phyloP scores from a whole-genome alignment of 805 yeast genomes.

The Metschnikowia gelsemii region DNA sequence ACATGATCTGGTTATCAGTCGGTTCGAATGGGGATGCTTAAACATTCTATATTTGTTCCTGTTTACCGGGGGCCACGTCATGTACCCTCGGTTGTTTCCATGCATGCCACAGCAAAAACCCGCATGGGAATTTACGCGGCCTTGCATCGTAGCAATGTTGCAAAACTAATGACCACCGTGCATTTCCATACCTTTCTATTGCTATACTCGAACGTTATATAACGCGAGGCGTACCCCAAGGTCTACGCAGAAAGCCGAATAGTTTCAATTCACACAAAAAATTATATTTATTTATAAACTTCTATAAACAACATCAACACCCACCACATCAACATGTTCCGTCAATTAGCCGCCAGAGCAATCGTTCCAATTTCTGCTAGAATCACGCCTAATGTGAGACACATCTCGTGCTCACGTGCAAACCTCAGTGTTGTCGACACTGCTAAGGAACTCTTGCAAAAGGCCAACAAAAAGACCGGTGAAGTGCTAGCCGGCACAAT shows the following conservation, averaged over 20 bases:
- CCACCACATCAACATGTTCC: constrained; percentile 15
- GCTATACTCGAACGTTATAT: constrained; percentile 3
- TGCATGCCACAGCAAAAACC: constrained; percentile 4
- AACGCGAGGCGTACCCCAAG: neutral
- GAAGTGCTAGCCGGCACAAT: constrained; percentile 41
- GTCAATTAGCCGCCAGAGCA: constrained; percentile 16
- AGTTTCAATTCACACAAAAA: neutral
- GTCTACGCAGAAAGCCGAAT: too few species aligned
- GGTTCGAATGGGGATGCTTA: too few species aligned
- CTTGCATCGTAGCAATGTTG: constrained; percentile 16
- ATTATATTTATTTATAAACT: neutral
- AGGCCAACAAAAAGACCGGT: constrained; percentile 40
- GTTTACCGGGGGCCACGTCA: too few species aligned
- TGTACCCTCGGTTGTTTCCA: too few species aligned
- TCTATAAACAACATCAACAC: neutral
- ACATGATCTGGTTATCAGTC: too few species aligned
- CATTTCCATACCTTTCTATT: constrained; percentile 8
- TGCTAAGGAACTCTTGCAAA: constrained; percentile 36
- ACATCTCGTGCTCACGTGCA: constrained; percentile 12
- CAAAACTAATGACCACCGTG: constrained; percentile 4
- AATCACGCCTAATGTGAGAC: constrained; percentile 11
- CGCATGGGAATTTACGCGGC: constrained; percentile 1
- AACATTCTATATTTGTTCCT: too few species aligned
- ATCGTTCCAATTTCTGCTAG: constrained; percentile 10
- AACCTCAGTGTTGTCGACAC: constrained; percentile 29